Evolutionary conservation across 768 basidiomycete genomes (phyloP).

Genomic region (Phaeotremella fagi): DNA sequence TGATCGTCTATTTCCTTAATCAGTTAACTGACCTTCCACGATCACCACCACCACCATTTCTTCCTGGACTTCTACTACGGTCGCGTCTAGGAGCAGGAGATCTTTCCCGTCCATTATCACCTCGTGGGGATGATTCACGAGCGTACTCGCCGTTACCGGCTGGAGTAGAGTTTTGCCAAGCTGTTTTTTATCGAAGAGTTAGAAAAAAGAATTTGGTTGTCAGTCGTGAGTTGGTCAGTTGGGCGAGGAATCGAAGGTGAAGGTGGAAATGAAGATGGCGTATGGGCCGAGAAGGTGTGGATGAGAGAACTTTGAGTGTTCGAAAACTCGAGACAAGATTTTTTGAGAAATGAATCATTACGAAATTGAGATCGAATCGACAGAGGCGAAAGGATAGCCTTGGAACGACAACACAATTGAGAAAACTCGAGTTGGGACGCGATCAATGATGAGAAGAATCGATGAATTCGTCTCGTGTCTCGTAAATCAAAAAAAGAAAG

Average conservation of each 20-base stretch:
- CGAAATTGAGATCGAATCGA: too few species aligned
- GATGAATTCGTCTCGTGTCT: too few species aligned
- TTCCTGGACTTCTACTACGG: conserved; percentile 52
- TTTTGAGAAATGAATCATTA: too few species aligned
- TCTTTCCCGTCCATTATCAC: conserved; percentile 52
- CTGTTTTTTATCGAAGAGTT: too few species aligned
- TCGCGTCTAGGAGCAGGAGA: conserved; percentile 77
- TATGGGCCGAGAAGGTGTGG: background rate
- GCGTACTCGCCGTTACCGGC: conserved; percentile 14
- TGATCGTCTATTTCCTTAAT: too few species aligned
- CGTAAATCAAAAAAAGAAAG: too few species aligned
- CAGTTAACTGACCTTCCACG: conserved; percentile 31
- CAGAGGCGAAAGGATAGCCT: too few species aligned
- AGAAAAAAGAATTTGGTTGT: conserved; percentile 6
- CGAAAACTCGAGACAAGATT: too few species aligned
- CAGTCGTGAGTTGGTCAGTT: conserved; percentile 27
- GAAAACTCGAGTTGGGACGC: too few species aligned
- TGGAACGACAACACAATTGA: too few species aligned
- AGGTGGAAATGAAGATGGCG: background rate
- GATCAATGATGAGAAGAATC: too few species aligned
- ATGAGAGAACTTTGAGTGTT: too few species aligned
- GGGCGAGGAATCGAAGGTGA: background rate
- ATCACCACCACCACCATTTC: conserved; percentile 68
- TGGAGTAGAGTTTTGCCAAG: conserved; percentile 32
- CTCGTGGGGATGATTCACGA: conserved; percentile 28